Evolutionary conservation across 106 monocot genomes (phyloP).

Genomic region (Xerophyta viscosa): DNA sequence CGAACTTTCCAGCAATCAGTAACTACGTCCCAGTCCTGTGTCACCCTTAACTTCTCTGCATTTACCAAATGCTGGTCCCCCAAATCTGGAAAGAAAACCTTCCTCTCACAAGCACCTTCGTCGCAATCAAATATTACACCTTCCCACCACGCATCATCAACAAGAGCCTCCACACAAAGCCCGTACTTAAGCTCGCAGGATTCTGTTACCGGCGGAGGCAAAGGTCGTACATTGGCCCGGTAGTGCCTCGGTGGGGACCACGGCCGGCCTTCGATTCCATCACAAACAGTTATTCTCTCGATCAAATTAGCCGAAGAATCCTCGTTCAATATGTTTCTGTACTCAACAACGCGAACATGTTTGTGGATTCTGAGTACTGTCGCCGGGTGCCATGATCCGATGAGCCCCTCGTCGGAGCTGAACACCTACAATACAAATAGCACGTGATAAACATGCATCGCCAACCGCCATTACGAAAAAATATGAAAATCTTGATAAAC

Average conservation of each 20-base stretch:
- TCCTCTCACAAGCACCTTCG: conserved; percentile 17
- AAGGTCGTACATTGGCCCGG: conserved; percentile 40
- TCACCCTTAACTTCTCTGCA: conserved; percentile 29
- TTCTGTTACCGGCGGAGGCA: conserved; percentile 19
- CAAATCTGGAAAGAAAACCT: conserved; percentile 64
- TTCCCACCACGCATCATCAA: conserved; percentile 74
- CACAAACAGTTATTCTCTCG: conserved; percentile 30
- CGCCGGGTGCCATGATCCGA: conserved; percentile 47
- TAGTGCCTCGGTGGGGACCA: not conserved
- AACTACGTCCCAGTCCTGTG: conserved; percentile 57
- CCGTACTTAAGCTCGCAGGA: conserved; percentile 27
- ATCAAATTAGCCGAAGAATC: conserved; percentile 23
- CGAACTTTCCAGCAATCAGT: conserved; percentile 47
- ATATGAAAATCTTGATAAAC: no score
- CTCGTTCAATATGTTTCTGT: conserved; percentile 27
- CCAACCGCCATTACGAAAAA: no score
- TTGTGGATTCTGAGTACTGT: conserved; percentile 12
- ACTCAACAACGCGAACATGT: conserved; percentile 23
- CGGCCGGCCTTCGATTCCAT: conserved; percentile 32
- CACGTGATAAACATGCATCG: not conserved
- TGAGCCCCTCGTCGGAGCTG: conserved; percentile 37
- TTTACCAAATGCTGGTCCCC: conserved; percentile 35
- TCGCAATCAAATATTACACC: conserved; percentile 49
- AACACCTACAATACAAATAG: conserved; percentile 24
- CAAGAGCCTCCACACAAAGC: conserved; percentile 54